A percentile compares a stretch with the other conserved stretches of the same genome.
Conservation (phyloP, 148 eudicot genomes). For the Dysphania ambrosioides region DNA sequence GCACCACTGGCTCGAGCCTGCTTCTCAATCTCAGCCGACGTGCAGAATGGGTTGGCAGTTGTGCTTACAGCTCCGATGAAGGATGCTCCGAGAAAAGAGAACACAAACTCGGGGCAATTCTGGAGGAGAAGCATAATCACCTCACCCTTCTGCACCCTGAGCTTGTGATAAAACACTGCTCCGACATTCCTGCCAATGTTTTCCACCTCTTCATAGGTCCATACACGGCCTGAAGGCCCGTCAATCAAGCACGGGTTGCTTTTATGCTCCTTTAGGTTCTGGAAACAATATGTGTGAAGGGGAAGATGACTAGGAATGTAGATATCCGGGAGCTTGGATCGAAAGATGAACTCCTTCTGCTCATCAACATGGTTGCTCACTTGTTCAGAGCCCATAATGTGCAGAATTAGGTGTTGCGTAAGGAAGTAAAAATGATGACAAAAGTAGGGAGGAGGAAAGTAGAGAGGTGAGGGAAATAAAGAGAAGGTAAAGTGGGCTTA, state of each 20-base stretch:
- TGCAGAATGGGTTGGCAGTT: constrained; percentile 52
- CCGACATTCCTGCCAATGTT: constrained; percentile 24
- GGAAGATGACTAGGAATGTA: constrained; percentile 55
- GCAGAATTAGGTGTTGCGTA: too few relatives aligned
- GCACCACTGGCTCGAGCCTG: constrained; percentile 56
- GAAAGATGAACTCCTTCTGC: constrained; percentile 41
- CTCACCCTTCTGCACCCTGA: constrained; percentile 33
- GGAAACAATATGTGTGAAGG: constrained; percentile 45
- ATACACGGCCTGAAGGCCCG: constrained; percentile 33
- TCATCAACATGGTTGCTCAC: too few relatives aligned
- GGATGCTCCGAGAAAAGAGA: constrained; percentile 51
- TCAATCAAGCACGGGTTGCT: constrained; percentile 35
- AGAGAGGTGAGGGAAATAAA: not conserved
- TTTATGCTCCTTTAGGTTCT: constrained; percentile 28
- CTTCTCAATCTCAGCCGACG: constrained; percentile 40
- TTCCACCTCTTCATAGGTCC: constrained; percentile 39
- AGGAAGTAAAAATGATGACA: too few relatives aligned
- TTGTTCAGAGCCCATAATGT: constrained; percentile 30
- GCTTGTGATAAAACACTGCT: constrained; percentile 17
- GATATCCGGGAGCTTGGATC: constrained; percentile 65
- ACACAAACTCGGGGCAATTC: constrained; percentile 53
- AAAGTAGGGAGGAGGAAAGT: not conserved
- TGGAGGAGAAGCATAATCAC: constrained; percentile 54
- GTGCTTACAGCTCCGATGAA: constrained; percentile 40
- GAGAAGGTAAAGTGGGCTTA: constrained; percentile 8